These are phyloP conservation scores for Draba incana DNA, from an alignment of 345 rosid genomes.

Conservation along the genomic window DNA sequence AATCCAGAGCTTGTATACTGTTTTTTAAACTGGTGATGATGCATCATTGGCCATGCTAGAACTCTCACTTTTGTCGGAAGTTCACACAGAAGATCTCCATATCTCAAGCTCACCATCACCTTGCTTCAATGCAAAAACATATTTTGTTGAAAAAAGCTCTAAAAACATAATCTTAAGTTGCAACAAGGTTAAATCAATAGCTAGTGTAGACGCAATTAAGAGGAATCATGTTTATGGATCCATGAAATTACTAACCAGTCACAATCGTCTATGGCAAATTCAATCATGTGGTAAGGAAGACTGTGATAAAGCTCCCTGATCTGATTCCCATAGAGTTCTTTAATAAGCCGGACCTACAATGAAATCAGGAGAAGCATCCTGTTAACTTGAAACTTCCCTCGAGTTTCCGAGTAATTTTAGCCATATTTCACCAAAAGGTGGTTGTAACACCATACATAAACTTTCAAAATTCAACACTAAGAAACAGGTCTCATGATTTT, in stretches of 20 bases:
- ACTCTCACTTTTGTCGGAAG: conserved; percentile 84
- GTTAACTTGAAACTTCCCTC: background rate
- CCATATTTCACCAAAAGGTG: background rate
- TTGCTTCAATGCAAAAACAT: conserved; percentile 62
- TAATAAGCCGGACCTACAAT: conserved; percentile 81
- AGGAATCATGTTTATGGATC: conserved; percentile 2
- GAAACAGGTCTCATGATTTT: no score
- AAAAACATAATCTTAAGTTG: background rate
- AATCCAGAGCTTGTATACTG: conserved; percentile 42
- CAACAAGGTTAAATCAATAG: background rate
- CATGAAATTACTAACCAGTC: conserved; percentile 66
- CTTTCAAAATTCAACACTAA: no score
- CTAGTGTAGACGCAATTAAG: background rate
- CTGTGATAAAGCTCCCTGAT: conserved; percentile 88
- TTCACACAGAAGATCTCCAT: conserved; percentile 70
- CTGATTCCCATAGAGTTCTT: conserved; percentile 93
- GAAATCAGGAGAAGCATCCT: conserved; percentile 13
- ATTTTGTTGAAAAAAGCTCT: conserved; percentile 2
- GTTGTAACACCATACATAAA: background rate
- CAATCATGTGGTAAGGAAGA: conserved; percentile 92
- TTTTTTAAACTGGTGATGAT: conserved; percentile 52
- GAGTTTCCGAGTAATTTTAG: background rate
- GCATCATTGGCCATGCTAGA: conserved; percentile 71
- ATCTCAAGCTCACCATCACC: conserved; percentile 73
- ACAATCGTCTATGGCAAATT: conserved; percentile 72